phyloP scores from a whole-genome alignment of 2,329 filamentous ascomycete genomes.

The Talaromyces atroroseus region DNA sequence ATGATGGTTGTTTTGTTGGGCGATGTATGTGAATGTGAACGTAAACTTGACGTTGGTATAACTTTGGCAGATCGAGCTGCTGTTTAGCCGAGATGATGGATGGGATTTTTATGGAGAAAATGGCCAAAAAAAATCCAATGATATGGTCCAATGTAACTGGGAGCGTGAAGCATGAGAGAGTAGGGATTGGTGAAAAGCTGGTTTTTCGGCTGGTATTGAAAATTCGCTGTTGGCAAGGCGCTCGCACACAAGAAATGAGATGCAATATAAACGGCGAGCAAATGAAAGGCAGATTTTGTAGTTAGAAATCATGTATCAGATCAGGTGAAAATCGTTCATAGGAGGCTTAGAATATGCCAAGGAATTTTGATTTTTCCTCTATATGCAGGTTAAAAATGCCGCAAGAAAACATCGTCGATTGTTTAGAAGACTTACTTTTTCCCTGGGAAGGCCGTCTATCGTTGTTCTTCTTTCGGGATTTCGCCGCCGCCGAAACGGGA shows the following conservation, averaged over 20 bases:
- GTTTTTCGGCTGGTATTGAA: background rate
- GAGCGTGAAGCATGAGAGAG: background rate
- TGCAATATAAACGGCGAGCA: background rate
- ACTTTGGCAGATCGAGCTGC: background rate
- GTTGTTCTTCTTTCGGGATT: slow-evolving; percentile 15
- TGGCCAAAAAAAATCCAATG: background rate
- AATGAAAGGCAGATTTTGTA: background rate
- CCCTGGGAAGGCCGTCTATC: slow-evolving; percentile 12
- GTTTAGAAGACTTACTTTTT: background rate
- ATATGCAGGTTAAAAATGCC: background rate
- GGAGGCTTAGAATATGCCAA: slow-evolving; percentile 20
- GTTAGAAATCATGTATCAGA: background rate
- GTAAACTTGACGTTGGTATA: background rate
- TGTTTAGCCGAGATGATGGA: background rate
- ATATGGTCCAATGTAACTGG: background rate
- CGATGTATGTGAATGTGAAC: background rate
- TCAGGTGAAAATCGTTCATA: background rate
- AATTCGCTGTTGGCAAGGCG: background rate
- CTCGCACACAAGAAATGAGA: background rate
- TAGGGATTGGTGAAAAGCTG: background rate
- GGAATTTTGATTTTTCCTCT: slow-evolving; percentile 18
- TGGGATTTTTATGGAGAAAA: background rate
- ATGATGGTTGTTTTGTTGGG: background rate
- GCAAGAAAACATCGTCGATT: background rate
- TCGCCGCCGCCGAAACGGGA: slow-evolving; percentile 24